phyloP scores from a whole-genome alignment of 1,139 yeast genomes.

The Meyerozyma carpophila region DNA sequence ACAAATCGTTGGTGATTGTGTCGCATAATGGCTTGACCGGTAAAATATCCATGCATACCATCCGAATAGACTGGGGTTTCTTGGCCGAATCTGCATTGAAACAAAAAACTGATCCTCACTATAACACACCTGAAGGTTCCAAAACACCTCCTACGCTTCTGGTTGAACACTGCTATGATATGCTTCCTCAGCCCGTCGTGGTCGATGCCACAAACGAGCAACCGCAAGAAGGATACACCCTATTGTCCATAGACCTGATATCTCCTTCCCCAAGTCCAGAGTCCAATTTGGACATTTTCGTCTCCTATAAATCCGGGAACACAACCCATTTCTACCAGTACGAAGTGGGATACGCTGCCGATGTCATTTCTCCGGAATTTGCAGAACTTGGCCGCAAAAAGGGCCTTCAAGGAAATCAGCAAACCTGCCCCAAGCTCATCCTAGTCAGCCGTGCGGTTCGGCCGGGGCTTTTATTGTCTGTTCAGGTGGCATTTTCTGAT shows the following conservation, averaged over 20 bases:
- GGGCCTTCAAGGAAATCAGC: constrained; percentile 8
- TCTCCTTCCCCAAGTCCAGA: constrained; percentile 36
- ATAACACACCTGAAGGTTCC: constrained; percentile 44
- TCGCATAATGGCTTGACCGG: constrained; percentile 39
- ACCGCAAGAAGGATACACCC: constrained; percentile 1
- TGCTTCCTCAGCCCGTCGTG: constrained; percentile 20
- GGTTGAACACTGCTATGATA: constrained; percentile 21
- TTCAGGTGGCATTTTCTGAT: constrained; percentile 21
- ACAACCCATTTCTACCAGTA: constrained; percentile 34
- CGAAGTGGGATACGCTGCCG: constrained; percentile 22
- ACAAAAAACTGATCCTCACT: constrained; percentile 47
- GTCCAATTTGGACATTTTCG: constrained; percentile 31
- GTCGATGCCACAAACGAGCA: constrained; percentile 14
- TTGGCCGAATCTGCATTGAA: constrained; percentile 42
- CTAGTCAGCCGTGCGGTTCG: constrained; percentile 7
- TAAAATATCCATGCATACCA: constrained; percentile 41
- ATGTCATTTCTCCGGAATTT: constrained; percentile 26
- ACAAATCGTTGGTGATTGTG: constrained; percentile 43
- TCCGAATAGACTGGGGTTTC: constrained; percentile 60
- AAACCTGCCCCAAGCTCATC: constrained; percentile 1
- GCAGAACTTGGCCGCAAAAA: constrained; percentile 27
- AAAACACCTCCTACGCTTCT: constrained; percentile 24
- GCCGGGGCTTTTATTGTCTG: constrained; percentile 5
- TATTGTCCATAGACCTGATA: constrained; percentile 32
- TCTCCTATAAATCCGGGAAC: constrained; percentile 23